Conservation (phyloP, 2,329 filamentous ascomycete genomes). For the Cladophialophora immunda region DNA sequence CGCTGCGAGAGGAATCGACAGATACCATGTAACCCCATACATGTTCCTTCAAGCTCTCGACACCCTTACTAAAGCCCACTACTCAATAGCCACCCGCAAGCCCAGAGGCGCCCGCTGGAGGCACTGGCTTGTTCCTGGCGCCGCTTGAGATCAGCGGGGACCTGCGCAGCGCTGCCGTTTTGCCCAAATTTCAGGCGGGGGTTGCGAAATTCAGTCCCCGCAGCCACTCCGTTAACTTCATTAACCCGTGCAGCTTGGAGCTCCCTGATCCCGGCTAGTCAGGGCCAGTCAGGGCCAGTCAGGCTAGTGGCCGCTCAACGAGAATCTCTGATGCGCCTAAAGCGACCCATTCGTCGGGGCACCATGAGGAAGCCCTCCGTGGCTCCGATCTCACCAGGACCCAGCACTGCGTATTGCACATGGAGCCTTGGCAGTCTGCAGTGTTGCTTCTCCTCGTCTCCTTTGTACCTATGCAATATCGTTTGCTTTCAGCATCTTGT, state of each 20-base stretch:
- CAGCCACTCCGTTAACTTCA: conserved; percentile 9
- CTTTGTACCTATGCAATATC: conserved; percentile 9
- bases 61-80: background rate
- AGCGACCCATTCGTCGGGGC: conserved; percentile 10
- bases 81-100: conserved; percentile 9
- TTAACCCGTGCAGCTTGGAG: background rate
- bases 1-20: too few species aligned
- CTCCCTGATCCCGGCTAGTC: conserved; percentile 10
- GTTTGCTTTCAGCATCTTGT: conserved; percentile 22
- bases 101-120: conserved; percentile 2
- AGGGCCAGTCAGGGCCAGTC: conserved; percentile 11
- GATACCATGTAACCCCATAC: background rate
- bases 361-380: conserved; percentile 13
- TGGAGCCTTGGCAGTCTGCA: conserved; percentile 14
- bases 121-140: conserved; percentile 1
- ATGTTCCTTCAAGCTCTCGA: background rate
- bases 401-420: background rate
- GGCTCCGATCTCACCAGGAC: background rate
- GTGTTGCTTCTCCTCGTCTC: conserved; percentile 8
- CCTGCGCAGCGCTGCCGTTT: background rate
- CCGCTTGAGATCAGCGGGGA: conserved; percentile 8
- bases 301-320: conserved; percentile 6
- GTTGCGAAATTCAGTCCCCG: conserved; percentile 20
- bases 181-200: conserved; percentile 7
- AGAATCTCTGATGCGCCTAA: conserved; percentile 10